phyloP scores from a whole-genome alignment of 2,329 filamentous ascomycete species.

The Pseudogymnoascus sp. region DNA sequence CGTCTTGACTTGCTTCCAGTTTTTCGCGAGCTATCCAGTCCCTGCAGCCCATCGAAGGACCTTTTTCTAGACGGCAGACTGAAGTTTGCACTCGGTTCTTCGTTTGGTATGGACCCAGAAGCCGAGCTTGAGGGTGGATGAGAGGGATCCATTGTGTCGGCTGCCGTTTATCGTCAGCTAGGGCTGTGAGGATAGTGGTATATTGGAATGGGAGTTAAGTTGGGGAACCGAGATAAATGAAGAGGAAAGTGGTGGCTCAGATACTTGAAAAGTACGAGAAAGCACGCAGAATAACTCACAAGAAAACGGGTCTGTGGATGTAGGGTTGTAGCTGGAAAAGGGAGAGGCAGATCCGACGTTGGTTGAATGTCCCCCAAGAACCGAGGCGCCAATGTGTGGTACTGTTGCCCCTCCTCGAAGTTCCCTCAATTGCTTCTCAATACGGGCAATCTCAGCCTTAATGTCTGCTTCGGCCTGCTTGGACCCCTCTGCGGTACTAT shows the following conservation, averaged over 20 bases:
- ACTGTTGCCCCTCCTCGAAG: background rate
- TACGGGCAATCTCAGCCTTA: slow-evolving; percentile 17
- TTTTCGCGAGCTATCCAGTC: background rate
- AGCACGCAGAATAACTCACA: background rate
- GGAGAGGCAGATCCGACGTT: background rate
- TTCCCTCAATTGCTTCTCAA: slow-evolving; percentile 7
- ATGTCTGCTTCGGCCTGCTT: slow-evolving; percentile 15
- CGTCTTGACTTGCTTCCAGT: slow-evolving; percentile 23
- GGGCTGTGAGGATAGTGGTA: background rate
- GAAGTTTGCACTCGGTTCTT: background rate
- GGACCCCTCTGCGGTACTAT: slow-evolving; percentile 12
- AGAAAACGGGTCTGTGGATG: background rate
- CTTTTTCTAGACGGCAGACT: background rate
- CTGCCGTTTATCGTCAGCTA: background rate
- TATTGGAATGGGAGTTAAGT: background rate
- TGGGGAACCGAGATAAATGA: background rate
- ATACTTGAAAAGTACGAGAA: background rate
- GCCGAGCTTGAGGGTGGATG: background rate
- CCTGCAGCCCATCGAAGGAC: background rate
- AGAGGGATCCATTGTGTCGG: background rate
- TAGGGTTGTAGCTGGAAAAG: background rate
- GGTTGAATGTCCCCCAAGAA: background rate
- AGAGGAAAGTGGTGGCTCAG: background rate
- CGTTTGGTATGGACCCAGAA: background rate
- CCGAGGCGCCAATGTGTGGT: background rate